Base-by-base conservation (phyloP, 805 yeast species). In the Cyberlindnera misumaiensis region DNA sequence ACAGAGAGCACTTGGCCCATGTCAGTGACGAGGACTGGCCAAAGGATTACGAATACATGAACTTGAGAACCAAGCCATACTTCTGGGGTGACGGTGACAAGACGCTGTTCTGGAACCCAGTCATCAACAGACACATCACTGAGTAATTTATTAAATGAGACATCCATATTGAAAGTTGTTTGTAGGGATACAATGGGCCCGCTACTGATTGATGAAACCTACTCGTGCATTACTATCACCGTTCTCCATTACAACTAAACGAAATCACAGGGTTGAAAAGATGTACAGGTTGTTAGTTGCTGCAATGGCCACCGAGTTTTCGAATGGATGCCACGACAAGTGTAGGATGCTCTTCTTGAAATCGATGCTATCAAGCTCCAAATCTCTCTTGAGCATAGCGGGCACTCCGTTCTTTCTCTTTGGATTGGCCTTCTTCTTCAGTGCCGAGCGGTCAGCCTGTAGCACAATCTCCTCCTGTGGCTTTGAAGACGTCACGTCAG, bases 21-120 rank as follows among this genome's bases (percentile, higher is more conserved):
- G 68, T 86, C 42, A 63, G 87, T 26, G 97, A 89, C 62, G 90
- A 82, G 53, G 95, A 89, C 61, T 85, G 95, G 88, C 97, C 97
- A 58, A 68, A 64, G 45, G 93, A 83, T 67, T 85, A 85, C 72
- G 89, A 80, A 55, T 93, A 77, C 78, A 89, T 83, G 74, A 93
- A 93, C 75, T 64, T 88, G 55, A 86, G 97, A 78, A 62, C 64
- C 60, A 81, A 78, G 64, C 80, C 83, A 62, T 90, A 77, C 77
- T 90, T 88, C 82, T 93, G 97, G 97, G 98, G 98, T 61, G 90
- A 93, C 62, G 97, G 98, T 63, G 96, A 89, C 74, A 80, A 85
- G 77, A 87, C 97, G 47, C 70, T 83, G 61, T 93, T 93, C 83
- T 93, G 98, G 98, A 87, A 87, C 73, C 73, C 85, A 38, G 83